Conservation (phyloP, 2,329 filamentous ascomycete species). For the Aspergillaceae sp. region DNA sequence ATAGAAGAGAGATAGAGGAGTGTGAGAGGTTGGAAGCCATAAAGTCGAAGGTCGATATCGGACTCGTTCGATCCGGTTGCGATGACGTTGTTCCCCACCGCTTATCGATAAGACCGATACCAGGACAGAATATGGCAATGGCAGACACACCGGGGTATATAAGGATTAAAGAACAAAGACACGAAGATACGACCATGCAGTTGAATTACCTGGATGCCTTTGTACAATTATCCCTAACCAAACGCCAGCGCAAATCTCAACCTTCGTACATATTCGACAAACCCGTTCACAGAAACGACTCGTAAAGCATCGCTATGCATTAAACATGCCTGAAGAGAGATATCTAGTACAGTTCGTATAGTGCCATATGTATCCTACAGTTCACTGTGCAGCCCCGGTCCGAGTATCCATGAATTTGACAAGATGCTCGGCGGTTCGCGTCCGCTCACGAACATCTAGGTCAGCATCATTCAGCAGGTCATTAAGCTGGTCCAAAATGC, state of each 20-base stretch:
- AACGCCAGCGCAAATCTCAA: constrained; percentile 1
- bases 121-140: no score
- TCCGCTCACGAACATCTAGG: constrained; percentile 73
- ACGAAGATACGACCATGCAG: no score
- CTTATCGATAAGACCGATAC: constrained; percentile 1
- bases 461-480: constrained; percentile 60
- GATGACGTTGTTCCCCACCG: constrained; percentile 13
- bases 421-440: constrained; percentile 69
- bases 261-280: not conserved
- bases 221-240: not conserved
- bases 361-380: not conserved
- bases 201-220: not conserved
- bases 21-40: not conserved
- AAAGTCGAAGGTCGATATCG: not conserved
- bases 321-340: not conserved
- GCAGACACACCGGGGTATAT: not conserved
- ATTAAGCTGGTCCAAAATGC: constrained; percentile 60
- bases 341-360: no score
- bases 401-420: constrained; percentile 38
- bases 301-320: constrained; percentile 10
- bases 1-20: not conserved
- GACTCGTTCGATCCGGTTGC: not conserved
- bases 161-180: no score
- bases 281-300: not conserved
- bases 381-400: not conserved